These are phyloP conservation scores for Cicer cuneatum DNA, from an alignment of 306 rosid species.

Conservation along the genomic window DNA sequence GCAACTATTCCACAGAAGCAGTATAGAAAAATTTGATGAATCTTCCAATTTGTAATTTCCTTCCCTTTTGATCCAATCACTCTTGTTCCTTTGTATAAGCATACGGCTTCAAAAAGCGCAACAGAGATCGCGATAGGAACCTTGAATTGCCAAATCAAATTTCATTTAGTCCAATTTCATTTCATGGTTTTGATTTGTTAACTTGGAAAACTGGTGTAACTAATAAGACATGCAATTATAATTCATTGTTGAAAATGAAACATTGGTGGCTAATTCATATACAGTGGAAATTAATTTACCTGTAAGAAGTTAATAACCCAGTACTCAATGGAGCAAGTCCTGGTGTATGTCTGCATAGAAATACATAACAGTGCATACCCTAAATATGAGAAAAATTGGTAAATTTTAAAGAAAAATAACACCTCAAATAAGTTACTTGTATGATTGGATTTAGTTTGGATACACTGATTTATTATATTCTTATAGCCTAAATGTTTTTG, in stretches of 20 bases:
- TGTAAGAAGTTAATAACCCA: conserved; percentile 81
- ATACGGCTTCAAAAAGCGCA: conserved; percentile 63
- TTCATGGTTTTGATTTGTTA: neutral
- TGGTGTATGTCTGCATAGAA: conserved; percentile 65
- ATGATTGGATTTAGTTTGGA: no score
- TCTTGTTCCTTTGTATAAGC: conserved; percentile 67
- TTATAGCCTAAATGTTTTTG: no score
- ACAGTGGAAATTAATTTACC: conserved; percentile 53
- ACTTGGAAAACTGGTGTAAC: neutral
- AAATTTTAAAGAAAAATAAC: neutral
- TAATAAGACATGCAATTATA: neutral
- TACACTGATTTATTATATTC: no score
- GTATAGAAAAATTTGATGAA: conserved; percentile 63
- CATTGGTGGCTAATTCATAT: neutral
- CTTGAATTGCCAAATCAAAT: conserved; percentile 42
- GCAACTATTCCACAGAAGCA: conserved; percentile 73
- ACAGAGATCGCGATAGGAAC: conserved; percentile 72
- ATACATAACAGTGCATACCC: conserved; percentile 25
- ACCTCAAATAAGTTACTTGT: no score
- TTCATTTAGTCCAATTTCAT: conserved; percentile 8
- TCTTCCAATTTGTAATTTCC: conserved; percentile 70
- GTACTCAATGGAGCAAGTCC: conserved; percentile 69
- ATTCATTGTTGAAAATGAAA: neutral
- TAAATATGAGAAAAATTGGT: neutral
- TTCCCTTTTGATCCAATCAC: conserved; percentile 75